Conservation (phyloP, 768 basidiomycete species). For the Termitomyces sp. region DNA sequence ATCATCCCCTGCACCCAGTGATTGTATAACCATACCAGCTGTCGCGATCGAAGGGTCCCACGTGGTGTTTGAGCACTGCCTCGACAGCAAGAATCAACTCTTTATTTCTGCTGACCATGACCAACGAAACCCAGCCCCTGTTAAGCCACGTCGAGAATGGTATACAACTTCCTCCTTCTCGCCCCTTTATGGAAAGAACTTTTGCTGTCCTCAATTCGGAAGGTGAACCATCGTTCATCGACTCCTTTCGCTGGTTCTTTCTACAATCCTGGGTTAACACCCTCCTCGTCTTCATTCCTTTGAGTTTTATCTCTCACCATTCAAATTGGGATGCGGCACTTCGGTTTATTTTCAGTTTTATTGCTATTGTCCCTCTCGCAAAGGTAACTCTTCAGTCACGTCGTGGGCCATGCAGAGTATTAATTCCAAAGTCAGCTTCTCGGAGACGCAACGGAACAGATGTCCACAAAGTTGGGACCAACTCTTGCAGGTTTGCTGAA, state of each 20-base stretch:
- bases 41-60: background rate
- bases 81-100: background rate
- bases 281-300: conserved; percentile 75
- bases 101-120: conserved; percentile 20
- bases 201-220: conserved; percentile 45
- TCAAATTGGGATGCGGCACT: conserved; percentile 70
- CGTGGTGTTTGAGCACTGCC: conserved; percentile 11
- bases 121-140: conserved; percentile 15
- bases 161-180: background rate
- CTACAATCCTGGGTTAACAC: conserved; percentile 69
- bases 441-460: conserved; percentile 78
- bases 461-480: conserved; percentile 73
- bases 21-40: too few relatives aligned
- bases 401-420: background rate
- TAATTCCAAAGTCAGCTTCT: conserved; percentile 44
- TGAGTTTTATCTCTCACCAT: conserved; percentile 61
- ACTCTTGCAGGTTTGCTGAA: conserved; percentile 86
- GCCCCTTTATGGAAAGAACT: conserved; percentile 18
- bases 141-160: conserved; percentile 1
- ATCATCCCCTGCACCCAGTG: too few relatives aligned
- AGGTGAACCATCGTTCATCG: conserved; percentile 56
- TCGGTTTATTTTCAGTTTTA: conserved; percentile 71
- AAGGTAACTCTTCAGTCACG: conserved; percentile 41
- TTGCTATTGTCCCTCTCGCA: conserved; percentile 85
- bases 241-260: conserved; percentile 56